Evolutionary conservation across 441 rosid species (phyloP), one percentile per base, ranked within the genome.

Genomic region (Gossypium schwendimanii): DNA sequence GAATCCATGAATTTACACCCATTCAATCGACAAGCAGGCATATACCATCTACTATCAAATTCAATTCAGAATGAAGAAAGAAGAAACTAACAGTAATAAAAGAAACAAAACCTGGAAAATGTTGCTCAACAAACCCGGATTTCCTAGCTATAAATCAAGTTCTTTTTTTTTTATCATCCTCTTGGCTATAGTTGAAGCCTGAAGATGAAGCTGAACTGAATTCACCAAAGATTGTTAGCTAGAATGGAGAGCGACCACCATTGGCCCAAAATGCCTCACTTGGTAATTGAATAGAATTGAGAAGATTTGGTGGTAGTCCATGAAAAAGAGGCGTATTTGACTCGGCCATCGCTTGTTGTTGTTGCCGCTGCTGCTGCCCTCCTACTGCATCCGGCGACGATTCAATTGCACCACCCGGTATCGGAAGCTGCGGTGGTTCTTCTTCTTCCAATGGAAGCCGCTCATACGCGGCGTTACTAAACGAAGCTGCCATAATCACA

Each of bases 391-490:
- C 87, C 0, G 95, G 91, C 0, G 96, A 89, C 0, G 96, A 88
- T 52, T 88, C 97, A 53, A 90, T 73, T 63, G 75, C 77, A 31
- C 91, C 91, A 2, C 89, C 93, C 45, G 79, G 91, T 63, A 88
- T 82, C 8, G 81, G 84, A 33, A 87, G 49, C 81, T 82, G 91
- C 7, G 75, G 91, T 11, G 76, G 81, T 55, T 93, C 98, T 41
- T 93, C 98, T 53, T 91, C 97, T 70, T 93, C 98, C 72, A 91
- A 66, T 0, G 98, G 98, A 33, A 93, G 84, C 80, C 96, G 87
- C 85, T 93, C 97, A 59, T 93, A 93, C 4, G 94, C 98, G 24
- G 98, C 98, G 82, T 93, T 93, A 73, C 97, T 89, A 72, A 93
- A 93, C 0, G 98, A 91, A 11, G 98, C 98, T 0, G 96, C 96